A percentile compares a stretch with the other conserved stretches of the same genome.
Evolutionary conservation across 345 rosid species (phyloP).

Genomic region (Physaria fendleri): DNA sequence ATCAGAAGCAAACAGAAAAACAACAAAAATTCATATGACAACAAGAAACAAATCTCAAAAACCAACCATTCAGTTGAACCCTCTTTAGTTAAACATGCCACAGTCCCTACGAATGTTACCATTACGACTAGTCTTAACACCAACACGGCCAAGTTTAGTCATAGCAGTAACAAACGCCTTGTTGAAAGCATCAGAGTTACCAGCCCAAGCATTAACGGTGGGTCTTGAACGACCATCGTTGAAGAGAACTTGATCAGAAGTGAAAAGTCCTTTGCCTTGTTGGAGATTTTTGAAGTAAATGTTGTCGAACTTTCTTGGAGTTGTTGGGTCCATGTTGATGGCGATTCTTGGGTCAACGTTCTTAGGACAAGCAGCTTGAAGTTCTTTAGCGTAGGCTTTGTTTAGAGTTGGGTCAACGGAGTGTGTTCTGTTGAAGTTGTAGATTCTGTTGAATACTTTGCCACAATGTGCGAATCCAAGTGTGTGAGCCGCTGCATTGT

Average conservation of each 20-base stretch:
- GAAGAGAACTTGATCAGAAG: constrained; percentile 73
- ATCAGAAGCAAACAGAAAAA: constrained; percentile 13
- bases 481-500: constrained; percentile 68
- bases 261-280: constrained; percentile 65
- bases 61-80: not conserved
- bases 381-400: constrained; percentile 46
- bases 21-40: not conserved
- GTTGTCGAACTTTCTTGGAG: constrained; percentile 64
- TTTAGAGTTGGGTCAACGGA: constrained; percentile 61
- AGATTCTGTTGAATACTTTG: constrained; percentile 49
- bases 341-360: constrained; percentile 65
- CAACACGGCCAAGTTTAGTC: constrained; percentile 68
- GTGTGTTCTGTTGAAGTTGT: constrained; percentile 43
- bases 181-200: constrained; percentile 33
- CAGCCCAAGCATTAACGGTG: constrained; percentile 61
- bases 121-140: constrained; percentile 47
- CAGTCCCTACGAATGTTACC: constrained; percentile 70
- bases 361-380: constrained; percentile 58
- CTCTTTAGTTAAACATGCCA: constrained; percentile 35
- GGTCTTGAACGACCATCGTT: constrained; percentile 52
- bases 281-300: constrained; percentile 59
- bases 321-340: constrained; percentile 67
- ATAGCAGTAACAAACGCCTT: constrained; percentile 53
- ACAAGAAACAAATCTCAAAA: constrained; percentile 13
- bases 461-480: constrained; percentile 73